phyloP scores from a whole-genome alignment of 768 basidiomycete species.

The Cyathus striatus region DNA sequence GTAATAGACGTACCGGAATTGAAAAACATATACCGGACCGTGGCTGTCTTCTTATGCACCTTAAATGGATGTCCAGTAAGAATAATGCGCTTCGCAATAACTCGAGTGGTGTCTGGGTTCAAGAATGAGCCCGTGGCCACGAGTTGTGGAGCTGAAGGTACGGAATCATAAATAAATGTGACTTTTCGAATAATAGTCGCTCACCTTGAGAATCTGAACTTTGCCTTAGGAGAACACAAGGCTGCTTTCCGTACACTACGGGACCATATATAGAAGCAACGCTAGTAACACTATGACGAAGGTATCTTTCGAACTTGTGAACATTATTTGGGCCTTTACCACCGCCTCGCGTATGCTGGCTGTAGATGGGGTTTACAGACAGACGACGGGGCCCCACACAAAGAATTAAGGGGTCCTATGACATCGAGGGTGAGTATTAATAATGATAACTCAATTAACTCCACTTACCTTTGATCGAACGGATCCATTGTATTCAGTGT shows the following conservation, averaged over 20 bases:
- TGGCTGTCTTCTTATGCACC: constrained; percentile 95
- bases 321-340: constrained; percentile 94
- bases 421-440: constrained; percentile 4
- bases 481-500: constrained; percentile 87
- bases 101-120: constrained; percentile 84
- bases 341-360: constrained; percentile 87
- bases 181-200: too few relatives aligned
- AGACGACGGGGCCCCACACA: constrained; percentile 88
- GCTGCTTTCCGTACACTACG: constrained; percentile 79
- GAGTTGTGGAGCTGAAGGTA: constrained; percentile 70
- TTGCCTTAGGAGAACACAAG: constrained; percentile 74
- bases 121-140: constrained; percentile 89
- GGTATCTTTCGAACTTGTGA: constrained; percentile 91
- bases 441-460: background rate
- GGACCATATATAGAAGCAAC: constrained; percentile 91
- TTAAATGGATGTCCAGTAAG: constrained; percentile 96
- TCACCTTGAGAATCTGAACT: constrained; percentile 62
- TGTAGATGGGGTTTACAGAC: constrained; percentile 82
- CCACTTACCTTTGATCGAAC: constrained; percentile 86
- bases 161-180: too few relatives aligned
- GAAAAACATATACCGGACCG: constrained; percentile 99
- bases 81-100: constrained; percentile 91
- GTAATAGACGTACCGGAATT: constrained; percentile 56
- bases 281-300: constrained; percentile 73
- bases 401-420: constrained; percentile 80